These are phyloP conservation scores for Globisporangium perplexum DNA, from an alignment of 352 stramenopile genomes.

Conservation along the genomic window DNA sequence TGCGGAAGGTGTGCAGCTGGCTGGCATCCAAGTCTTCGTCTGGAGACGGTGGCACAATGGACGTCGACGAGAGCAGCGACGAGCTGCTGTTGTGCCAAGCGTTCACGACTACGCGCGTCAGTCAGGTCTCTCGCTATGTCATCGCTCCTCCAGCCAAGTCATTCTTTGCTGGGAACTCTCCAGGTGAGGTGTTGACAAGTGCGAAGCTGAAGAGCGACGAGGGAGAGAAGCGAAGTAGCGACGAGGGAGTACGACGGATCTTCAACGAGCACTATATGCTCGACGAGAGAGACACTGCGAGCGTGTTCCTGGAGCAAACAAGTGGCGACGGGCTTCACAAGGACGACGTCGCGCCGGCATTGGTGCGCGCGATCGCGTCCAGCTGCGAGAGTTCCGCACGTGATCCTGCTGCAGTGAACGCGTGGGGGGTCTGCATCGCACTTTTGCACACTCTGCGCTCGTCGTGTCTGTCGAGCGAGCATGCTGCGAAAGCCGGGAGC, in stretches of 20 bases:
- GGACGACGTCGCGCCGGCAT: neutral
- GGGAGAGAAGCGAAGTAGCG: neutral
- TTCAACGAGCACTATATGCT: neutral
- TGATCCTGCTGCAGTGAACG: conserved; percentile 8
- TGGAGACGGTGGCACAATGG: conserved; percentile 8
- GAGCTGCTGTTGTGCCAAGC: conserved; percentile 33
- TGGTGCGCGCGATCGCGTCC: neutral
- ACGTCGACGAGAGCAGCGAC: conserved; percentile 22
- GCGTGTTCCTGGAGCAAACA: neutral
- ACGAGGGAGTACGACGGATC: neutral
- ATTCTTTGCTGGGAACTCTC: neutral
- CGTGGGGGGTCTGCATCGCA: conserved; percentile 41
- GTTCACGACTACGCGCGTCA: conserved; percentile 21
- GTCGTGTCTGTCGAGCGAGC: conserved; percentile 36
- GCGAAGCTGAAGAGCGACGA: neutral
- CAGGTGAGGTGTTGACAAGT: neutral
- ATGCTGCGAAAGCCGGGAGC: conserved; percentile 30
- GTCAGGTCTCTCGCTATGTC: neutral
- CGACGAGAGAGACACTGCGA: neutral
- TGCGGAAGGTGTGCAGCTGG: conserved; percentile 26
- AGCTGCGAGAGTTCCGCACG: neutral
- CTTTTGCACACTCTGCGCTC: conserved; percentile 42
- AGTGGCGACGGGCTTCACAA: neutral
- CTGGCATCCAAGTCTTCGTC: conserved; percentile 14
- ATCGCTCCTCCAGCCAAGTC: conserved; percentile 14